Conservation (phyloP, 345 rosid genomes). For the Alliaria petiolata region DNA sequence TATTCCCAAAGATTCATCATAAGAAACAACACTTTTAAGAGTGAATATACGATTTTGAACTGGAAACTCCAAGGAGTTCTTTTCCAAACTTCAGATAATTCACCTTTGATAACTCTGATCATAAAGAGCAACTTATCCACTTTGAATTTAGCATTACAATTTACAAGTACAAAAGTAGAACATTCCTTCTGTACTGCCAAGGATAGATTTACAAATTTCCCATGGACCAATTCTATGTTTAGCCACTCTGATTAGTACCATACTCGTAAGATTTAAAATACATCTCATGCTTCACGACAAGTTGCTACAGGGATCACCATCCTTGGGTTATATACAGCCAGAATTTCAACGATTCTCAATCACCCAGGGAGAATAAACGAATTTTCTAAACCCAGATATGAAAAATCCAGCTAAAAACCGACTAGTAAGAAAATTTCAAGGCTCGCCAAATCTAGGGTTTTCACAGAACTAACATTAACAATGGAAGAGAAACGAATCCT, state of each 20-base stretch:
- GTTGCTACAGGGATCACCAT: background rate
- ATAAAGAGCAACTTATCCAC: background rate
- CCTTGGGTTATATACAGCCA: background rate
- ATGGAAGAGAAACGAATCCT: background rate
- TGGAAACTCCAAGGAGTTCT: background rate
- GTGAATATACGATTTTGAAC: background rate
- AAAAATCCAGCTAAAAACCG: background rate
- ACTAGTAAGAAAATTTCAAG: background rate
- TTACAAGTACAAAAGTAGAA: background rate
- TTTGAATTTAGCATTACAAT: background rate
- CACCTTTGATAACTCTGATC: background rate
- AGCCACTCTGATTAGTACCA: background rate
- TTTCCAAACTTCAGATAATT: background rate
- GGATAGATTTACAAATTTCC: background rate
- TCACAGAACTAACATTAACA: background rate
- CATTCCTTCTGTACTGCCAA: background rate
- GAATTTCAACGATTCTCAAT: background rate
- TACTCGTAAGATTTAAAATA: background rate
- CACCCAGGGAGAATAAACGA: background rate
- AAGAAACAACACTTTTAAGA: background rate
- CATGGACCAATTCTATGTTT: background rate
- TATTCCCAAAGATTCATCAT: background rate
- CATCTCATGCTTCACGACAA: background rate
- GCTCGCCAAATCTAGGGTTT: constrained; percentile 30
- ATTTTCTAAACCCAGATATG: background rate